Conservation (phyloP, 2,329 filamentous ascomycete genomes). For the Tolypocladium cylindrosporum region DNA sequence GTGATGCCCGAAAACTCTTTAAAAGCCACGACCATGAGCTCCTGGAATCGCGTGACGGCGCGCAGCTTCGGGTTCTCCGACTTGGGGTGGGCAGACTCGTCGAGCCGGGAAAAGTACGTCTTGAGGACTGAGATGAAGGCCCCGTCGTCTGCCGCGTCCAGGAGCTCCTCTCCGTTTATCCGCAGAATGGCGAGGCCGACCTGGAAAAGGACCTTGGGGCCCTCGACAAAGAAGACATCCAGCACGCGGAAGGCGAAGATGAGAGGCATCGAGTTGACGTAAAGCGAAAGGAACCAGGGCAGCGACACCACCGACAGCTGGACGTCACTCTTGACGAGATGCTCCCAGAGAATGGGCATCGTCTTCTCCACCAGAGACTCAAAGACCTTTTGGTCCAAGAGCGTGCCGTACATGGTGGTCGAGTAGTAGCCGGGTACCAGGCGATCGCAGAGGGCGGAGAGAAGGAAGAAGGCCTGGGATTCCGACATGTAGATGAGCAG, state of each 20-base stretch:
- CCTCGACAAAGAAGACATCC: conserved; percentile 97
- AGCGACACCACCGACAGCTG: conserved; percentile 95
- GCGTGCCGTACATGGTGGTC: conserved; percentile 96
- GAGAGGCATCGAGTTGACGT: conserved; percentile 98
- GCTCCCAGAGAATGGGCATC: conserved; percentile 97
- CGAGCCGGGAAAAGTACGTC: conserved; percentile 82
- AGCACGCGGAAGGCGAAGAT: conserved; percentile 95
- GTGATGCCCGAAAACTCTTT: conserved; percentile 97
- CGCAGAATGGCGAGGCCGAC: conserved; percentile 92
- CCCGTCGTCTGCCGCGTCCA: conserved; percentile 89
- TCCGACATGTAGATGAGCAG: conserved; percentile 98
- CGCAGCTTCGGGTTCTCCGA: conserved; percentile 92
- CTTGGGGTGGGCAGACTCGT: conserved; percentile 91
- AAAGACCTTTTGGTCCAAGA: conserved; percentile 94
- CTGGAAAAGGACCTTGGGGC: conserved; percentile 94
- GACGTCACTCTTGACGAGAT: conserved; percentile 92
- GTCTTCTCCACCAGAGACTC: conserved; percentile 97
- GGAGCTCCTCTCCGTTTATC: conserved; percentile 90
- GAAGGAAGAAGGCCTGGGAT: conserved; percentile 85
- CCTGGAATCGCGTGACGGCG: conserved; percentile 91
- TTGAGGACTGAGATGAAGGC: conserved; percentile 96
- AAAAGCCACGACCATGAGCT: conserved; percentile 98
- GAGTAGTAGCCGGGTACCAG: conserved; percentile 96
- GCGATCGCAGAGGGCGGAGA: conserved; percentile 85
- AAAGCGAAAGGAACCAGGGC: conserved; percentile 95